These are phyloP conservation scores for Ogataea paraovalis DNA, from an alignment of 805 yeast species.

Conservation along the genomic window DNA sequence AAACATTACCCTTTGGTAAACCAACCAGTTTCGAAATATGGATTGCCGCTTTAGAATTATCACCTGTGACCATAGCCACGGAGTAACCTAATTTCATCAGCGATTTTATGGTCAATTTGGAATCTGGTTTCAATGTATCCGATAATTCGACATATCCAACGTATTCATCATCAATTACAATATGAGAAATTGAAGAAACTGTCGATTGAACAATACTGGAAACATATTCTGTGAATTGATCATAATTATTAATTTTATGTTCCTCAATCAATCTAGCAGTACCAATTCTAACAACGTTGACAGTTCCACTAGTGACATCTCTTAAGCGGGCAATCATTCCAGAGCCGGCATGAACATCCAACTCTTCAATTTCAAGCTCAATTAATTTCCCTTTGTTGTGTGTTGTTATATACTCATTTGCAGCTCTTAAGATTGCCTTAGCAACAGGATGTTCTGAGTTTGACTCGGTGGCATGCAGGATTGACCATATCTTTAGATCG, in stretches of 20 bases:
- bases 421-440: slow-evolving; percentile 51
- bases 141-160: slow-evolving; percentile 63
- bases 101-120: slow-evolving; percentile 54
- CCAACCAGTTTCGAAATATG: slow-evolving; percentile 65
- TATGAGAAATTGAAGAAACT: slow-evolving; percentile 26
- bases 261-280: slow-evolving; percentile 39
- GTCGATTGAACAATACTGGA: slow-evolving; percentile 6
- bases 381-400: neutral
- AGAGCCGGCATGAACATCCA: slow-evolving; percentile 39
- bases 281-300: slow-evolving; percentile 48
- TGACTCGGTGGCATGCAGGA: slow-evolving; percentile 56
- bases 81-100: slow-evolving; percentile 49
- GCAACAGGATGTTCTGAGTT: slow-evolving; percentile 89
- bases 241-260: slow-evolving; percentile 15
- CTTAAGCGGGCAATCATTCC: slow-evolving; percentile 40
- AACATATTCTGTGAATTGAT: slow-evolving; percentile 15
- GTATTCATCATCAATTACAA: slow-evolving; percentile 54
- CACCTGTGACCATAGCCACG: slow-evolving; percentile 91
- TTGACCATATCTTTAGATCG: slow-evolving; percentile 41
- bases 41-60: slow-evolving; percentile 57
- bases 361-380: slow-evolving; percentile 27
- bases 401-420: slow-evolving; percentile 7
- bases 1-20: slow-evolving; percentile 58
- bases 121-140: slow-evolving; percentile 66
- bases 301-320: slow-evolving; percentile 1